phyloP scores from a whole-genome alignment of 352 stramenopile genomes.

The Phytophthora hybrid region DNA sequence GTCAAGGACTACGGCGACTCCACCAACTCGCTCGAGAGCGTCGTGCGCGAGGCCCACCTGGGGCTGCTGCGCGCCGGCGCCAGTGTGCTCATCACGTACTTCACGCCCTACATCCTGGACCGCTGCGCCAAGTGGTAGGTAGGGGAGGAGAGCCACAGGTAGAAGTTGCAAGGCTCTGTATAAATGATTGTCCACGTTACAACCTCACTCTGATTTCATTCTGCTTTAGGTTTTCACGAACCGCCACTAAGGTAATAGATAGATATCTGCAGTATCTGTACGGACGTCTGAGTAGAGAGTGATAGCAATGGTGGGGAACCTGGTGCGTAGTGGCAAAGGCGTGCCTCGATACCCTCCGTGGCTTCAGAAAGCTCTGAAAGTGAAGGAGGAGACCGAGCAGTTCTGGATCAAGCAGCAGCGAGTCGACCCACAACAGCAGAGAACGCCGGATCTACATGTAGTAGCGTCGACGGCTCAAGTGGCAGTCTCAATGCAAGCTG shows the following conservation, averaged over 20 bases:
- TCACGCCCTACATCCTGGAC: slow-evolving; percentile 91
- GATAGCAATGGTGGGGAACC: slow-evolving; percentile 18
- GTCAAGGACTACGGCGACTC: slow-evolving; percentile 94
- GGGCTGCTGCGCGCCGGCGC: slow-evolving; percentile 92
- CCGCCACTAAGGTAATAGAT: slow-evolving; percentile 13
- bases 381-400: slow-evolving; percentile 46
- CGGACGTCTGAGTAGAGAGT: neutral
- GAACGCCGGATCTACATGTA: slow-evolving; percentile 6
- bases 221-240: slow-evolving; percentile 9
- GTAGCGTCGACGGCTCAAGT: slow-evolving; percentile 8
- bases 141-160: neutral
- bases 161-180: neutral
- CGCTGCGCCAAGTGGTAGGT: slow-evolving; percentile 78
- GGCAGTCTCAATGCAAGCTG: slow-evolving; percentile 9
- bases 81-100: slow-evolving; percentile 99
- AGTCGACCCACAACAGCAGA: slow-evolving; percentile 27
- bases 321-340: slow-evolving; percentile 18
- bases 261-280: neutral
- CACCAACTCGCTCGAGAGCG: slow-evolving; percentile 81
- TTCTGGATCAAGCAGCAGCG: slow-evolving; percentile 44
- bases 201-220: neutral
- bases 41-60: slow-evolving; percentile 88
- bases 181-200: no score
- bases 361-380: slow-evolving; percentile 66
- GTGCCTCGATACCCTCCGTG: slow-evolving; percentile 64